Base-by-base conservation (phyloP, 2,329 filamentous ascomycete genomes). In the Ceratocystis ficicola region DNA sequence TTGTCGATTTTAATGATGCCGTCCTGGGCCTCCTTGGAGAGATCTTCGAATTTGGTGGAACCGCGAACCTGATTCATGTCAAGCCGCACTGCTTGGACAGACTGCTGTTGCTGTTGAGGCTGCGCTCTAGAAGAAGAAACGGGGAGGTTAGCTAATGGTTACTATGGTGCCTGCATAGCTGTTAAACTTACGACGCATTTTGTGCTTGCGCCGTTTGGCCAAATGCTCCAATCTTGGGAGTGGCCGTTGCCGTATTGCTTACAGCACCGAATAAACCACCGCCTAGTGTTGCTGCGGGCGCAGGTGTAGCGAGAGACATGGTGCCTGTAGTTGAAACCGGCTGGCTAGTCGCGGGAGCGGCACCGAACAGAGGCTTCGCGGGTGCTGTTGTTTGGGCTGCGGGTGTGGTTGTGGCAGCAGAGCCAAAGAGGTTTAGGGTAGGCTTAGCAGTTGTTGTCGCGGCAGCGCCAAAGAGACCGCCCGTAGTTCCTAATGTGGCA, bases 1-100 rank as follows among this genome's bases (percentile, higher is more conserved):
- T 83, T 83, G 75, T 99, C 93, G 69, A 95, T 84, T 8, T 80
- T 77, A 69, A 89, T 84, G 68, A 99, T 88, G 70, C 90, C 78
- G 69, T 85, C 83, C 72, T 95, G 90, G 17, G 96, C 79, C 36
- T 89, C 85, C 70, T 93, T 88, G 68, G 89, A 85, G 32, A 96
- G 86, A 74, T 96, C 93, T 73, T 91, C 90, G 78, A 94, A 96
- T 68, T 94, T 89, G 2, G 91, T 96, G 0, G 92, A 95, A 17
- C 88, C 87, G 64, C 90, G 85, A 68, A 97, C 79, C 72, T 89
- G 89, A 70, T 83, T 83, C 64, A 89, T 76, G 74, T 94, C 89
- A 71, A 95, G 88, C 71, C 88, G 86, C 20, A 90, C 87, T 20
- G 88, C 89, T 0, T 87, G 85, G 17, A 86, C 80, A 15, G 78